These are phyloP conservation scores for Eimeria mitis DNA, from an alignment of 169 alveolate species.

Conservation along the genomic window DNA sequence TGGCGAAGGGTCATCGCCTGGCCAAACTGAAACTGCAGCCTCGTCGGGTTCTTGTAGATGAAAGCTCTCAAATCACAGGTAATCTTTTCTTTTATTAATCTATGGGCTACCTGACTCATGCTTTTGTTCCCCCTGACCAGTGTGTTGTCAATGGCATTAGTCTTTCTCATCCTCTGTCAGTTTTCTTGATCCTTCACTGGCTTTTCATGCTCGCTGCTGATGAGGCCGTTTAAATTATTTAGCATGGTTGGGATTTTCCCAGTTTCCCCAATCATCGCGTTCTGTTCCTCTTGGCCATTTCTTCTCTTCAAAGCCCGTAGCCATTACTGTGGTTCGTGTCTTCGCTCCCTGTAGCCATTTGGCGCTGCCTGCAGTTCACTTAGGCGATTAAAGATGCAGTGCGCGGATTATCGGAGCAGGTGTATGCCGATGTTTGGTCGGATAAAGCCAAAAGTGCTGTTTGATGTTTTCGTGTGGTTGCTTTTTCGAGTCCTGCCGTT, in stretches of 20 bases:
- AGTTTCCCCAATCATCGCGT: neutral
- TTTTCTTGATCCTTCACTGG: neutral
- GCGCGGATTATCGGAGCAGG: neutral
- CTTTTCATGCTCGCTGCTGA: neutral
- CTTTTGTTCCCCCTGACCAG: neutral
- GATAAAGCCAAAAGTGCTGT: neutral
- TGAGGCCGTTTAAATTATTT: neutral
- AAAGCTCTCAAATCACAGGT: constrained; percentile 69
- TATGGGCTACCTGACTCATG: neutral
- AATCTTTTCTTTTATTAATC: neutral
- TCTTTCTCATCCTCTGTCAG: neutral
- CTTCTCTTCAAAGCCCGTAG: neutral
- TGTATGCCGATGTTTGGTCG: neutral
- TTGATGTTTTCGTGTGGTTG: neutral
- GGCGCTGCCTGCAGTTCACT: constrained; percentile 5
- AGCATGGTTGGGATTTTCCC: neutral
- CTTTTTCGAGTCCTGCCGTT: neutral
- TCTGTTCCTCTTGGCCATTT: neutral
- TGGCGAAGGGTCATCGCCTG: constrained; percentile 55
- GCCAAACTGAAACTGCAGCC: constrained; percentile 28
- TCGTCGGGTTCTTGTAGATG: constrained; percentile 65
- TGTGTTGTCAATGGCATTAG: neutral
- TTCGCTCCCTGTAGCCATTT: neutral
- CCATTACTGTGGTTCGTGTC: neutral
- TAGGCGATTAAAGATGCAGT: neutral